Conservation (phyloP, 2,329 filamentous ascomycete genomes). For the Sporothrix dimorphospora region DNA sequence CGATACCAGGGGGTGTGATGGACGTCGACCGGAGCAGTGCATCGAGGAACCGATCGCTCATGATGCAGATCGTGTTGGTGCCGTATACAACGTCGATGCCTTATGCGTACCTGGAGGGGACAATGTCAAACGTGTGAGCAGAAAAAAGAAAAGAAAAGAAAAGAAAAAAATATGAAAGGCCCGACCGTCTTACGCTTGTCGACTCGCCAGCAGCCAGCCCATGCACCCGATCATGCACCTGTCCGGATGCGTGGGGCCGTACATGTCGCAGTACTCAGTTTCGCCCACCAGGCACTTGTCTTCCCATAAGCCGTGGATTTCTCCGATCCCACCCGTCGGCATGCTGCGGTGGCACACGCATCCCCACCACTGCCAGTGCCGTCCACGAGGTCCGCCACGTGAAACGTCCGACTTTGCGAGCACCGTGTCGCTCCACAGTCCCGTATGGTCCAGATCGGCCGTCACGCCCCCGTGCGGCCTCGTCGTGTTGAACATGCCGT, state of each 20-base stretch:
- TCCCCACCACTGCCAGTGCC: slow-evolving; percentile 15
- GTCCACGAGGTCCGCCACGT: background rate
- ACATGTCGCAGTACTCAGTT: background rate
- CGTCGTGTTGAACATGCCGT: background rate
- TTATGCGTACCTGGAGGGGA: background rate
- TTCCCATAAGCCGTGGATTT: background rate
- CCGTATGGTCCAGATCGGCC: background rate
- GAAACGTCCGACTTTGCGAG: slow-evolving; percentile 1
- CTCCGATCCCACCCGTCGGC: background rate
- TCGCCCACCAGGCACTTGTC: background rate
- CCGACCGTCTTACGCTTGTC: too few relatives aligned
- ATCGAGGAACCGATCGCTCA: background rate
- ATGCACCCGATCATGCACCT: slow-evolving; percentile 14
- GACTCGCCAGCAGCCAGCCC: slow-evolving; percentile 15
- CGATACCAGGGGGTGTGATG: too few relatives aligned
- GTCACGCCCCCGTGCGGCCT: slow-evolving; percentile 10
- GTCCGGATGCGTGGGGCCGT: background rate
- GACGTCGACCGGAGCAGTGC: background rate
- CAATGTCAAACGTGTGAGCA: too few relatives aligned
- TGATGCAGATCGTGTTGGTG: slow-evolving; percentile 17
- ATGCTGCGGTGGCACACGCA: too few relatives aligned
- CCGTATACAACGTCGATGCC: background rate
- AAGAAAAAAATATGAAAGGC: too few relatives aligned
- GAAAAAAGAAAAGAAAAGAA: too few relatives aligned
- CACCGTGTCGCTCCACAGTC: background rate